These are phyloP conservation scores for Vigna trinervia DNA, from an alignment of 306 rosid genomes.

Conservation along the genomic window DNA sequence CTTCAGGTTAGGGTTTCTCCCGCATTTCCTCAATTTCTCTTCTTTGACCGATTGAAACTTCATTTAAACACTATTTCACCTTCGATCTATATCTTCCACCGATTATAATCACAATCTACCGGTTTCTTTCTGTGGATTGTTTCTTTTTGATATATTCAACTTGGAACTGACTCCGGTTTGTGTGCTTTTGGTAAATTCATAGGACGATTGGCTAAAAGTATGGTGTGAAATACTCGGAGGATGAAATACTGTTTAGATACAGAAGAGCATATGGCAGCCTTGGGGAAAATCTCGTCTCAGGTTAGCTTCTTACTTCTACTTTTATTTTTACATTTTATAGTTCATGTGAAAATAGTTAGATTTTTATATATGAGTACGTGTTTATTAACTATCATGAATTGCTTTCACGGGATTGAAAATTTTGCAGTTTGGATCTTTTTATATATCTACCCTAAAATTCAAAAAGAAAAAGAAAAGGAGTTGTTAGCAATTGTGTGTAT, in stretches of 20 bases:
- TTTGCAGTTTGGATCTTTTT: conserved; percentile 24
- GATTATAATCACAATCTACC: too few species aligned
- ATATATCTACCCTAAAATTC: neutral
- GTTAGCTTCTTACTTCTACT: conserved; percentile 47
- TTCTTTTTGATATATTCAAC: neutral
- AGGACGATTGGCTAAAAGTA: conserved; percentile 84
- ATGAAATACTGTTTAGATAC: conserved; percentile 81
- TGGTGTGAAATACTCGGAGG: conserved; percentile 87
- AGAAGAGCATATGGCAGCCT: conserved; percentile 92
- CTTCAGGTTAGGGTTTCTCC: too few species aligned
- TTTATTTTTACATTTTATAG: neutral
- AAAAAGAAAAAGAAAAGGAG: neutral
- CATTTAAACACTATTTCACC: too few species aligned
- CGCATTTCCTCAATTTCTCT: too few species aligned
- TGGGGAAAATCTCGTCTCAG: conserved; percentile 98
- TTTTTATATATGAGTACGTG: neutral
- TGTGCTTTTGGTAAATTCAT: conserved; percentile 60
- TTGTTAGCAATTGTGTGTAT: too few species aligned
- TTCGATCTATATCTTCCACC: too few species aligned
- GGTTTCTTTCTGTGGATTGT: too few species aligned
- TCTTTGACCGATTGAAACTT: too few species aligned
- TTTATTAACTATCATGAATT: conserved; percentile 22
- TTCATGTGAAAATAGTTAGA: neutral
- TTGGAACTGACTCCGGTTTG: neutral
- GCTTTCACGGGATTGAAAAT: conserved; percentile 14